Percentiles rank a stretch among this genome's conserved stretches.
Conservation (phyloP, 768 basidiomycete genomes). For the Strobilomyces echinocephalus region DNA sequence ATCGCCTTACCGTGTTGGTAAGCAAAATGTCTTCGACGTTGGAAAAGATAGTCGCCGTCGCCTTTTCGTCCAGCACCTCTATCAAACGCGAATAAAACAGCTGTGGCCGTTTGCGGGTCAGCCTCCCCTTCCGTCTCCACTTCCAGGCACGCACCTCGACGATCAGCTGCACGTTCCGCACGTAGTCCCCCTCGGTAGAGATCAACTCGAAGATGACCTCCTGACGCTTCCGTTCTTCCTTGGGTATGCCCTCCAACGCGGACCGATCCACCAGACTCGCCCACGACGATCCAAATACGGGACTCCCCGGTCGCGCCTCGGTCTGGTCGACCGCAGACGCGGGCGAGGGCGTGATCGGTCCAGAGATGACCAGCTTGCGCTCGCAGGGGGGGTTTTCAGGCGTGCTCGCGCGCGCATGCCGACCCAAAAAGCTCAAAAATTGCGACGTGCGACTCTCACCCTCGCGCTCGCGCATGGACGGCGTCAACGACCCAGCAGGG, state of each 20-base stretch:
- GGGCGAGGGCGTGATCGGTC: slow-evolving; percentile 46
- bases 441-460: slow-evolving; percentile 38
- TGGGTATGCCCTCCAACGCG: slow-evolving; percentile 75
- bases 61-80: slow-evolving; percentile 65
- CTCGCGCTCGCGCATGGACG: slow-evolving; percentile 23
- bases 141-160: slow-evolving; percentile 60
- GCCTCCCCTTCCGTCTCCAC: no score
- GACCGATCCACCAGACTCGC: slow-evolving; percentile 84
- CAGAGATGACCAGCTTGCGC: slow-evolving; percentile 57
- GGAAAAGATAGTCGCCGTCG: slow-evolving; percentile 79
- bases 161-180: slow-evolving; percentile 85
- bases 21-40: slow-evolving; percentile 92
- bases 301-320: slow-evolving; percentile 41
- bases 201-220: slow-evolving; percentile 97
- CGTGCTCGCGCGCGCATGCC: slow-evolving; percentile 41
- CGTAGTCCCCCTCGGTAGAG: slow-evolving; percentile 83
- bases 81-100: slow-evolving; percentile 83
- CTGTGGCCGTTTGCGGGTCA: slow-evolving; percentile 32
- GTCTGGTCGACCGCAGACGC: neutral
- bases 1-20: slow-evolving; percentile 66
- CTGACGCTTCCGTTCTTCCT: slow-evolving; percentile 78
- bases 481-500: slow-evolving; percentile 30
- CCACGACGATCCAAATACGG: slow-evolving; percentile 79
- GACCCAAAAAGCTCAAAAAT: slow-evolving; percentile 61
- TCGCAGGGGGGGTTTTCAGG: slow-evolving; percentile 44